Conservation (phyloP, 1,284 basidiomycete genomes). For the Puccinia novopanici region DNA sequence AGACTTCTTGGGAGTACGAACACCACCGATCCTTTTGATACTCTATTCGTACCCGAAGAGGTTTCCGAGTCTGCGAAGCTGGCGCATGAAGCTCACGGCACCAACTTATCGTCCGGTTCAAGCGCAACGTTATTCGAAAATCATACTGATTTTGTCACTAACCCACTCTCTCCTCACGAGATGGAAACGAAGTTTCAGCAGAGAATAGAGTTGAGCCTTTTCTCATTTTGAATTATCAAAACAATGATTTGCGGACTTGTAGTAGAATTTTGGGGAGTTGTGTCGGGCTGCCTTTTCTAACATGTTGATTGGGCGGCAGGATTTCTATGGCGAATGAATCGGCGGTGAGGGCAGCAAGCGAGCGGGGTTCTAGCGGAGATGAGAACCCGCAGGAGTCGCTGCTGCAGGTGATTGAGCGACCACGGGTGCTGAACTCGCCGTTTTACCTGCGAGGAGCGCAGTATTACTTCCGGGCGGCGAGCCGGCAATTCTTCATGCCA, state of each 20-base stretch:
- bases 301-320: too few relatives aligned
- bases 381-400: too few relatives aligned
- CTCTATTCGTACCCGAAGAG: not conserved
- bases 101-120: not conserved
- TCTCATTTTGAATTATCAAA: not conserved
- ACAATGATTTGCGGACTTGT: not conserved
- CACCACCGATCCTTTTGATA: slow-evolving; percentile 28
- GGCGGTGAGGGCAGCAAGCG: too few relatives aligned
- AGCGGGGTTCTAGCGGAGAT: too few relatives aligned
- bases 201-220: slow-evolving; percentile 9
- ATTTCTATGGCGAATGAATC: not conserved
- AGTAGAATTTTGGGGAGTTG: too few relatives aligned
- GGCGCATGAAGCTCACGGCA: not conserved
- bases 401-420: too few relatives aligned
- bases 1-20: slow-evolving; percentile 15
- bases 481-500: slow-evolving; percentile 62
- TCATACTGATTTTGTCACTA: not conserved
- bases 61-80: not conserved
- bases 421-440: not conserved
- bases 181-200: not conserved
- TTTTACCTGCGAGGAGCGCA: slow-evolving; percentile 46
- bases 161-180: not conserved
- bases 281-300: too few relatives aligned
- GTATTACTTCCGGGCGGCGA: slow-evolving; percentile 59
- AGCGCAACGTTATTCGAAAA: not conserved